These are phyloP conservation scores for Saccharomycopsis fibuligera DNA, from an alignment of 805 yeast species.

Conservation along the genomic window DNA sequence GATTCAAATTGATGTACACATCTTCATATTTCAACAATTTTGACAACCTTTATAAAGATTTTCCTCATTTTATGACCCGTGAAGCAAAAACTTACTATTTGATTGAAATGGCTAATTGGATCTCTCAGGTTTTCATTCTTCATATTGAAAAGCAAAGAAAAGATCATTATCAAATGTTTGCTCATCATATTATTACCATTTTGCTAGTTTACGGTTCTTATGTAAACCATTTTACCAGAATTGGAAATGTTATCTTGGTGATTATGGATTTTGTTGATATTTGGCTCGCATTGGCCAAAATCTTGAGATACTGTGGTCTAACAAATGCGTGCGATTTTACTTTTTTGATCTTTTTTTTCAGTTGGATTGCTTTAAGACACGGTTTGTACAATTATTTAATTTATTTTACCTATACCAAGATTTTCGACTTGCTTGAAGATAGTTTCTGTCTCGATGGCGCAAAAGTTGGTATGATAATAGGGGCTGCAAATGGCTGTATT, in stretches of 20 bases:
- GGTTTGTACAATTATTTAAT: conserved; percentile 63
- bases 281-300: conserved; percentile 63
- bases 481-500: background rate
- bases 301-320: conserved; percentile 67
- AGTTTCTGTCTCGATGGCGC: too few species aligned
- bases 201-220: conserved; percentile 65
- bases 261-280: conserved; percentile 84
- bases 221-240: conserved; percentile 59
- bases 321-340: conserved; percentile 54
- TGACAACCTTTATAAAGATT: conserved; percentile 48
- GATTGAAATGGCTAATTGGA: conserved; percentile 68
- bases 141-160: conserved; percentile 75
- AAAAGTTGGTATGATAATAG: too few species aligned
- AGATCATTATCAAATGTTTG: conserved; percentile 80
- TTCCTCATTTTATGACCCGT: conserved; percentile 57
- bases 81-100: conserved; percentile 64
- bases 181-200: conserved; percentile 81
- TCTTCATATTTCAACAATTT: conserved; percentile 56
- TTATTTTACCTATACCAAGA: conserved; percentile 40
- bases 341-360: conserved; percentile 58
- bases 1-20: conserved; percentile 47
- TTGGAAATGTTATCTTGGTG: conserved; percentile 72
- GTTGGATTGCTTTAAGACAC: conserved; percentile 73
- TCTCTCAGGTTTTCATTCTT: conserved; percentile 71
- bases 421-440: background rate